Conservation (phyloP, 805 yeast genomes). For the Ogataea populi-albae region DNA sequence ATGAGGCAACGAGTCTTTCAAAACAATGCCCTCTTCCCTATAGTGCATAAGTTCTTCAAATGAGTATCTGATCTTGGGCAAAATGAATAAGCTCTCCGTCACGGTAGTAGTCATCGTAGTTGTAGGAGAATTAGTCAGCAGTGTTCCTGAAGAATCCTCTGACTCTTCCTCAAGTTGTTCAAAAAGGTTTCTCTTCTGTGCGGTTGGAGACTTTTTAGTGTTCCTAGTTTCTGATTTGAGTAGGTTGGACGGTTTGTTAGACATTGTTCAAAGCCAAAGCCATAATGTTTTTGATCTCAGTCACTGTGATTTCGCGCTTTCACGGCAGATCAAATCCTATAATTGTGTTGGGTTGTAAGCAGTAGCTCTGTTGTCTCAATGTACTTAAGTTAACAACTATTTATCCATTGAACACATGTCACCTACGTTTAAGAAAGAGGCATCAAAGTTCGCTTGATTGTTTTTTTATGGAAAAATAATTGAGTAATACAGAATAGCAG, state of each 20-base stretch:
- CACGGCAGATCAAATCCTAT: too few relatives aligned
- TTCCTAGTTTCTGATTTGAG: slow-evolving; percentile 6
- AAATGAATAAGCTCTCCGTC: not conserved
- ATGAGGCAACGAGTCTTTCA: slow-evolving; percentile 21
- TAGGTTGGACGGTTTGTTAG: not conserved
- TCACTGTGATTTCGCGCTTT: too few relatives aligned
- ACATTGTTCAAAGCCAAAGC: too few relatives aligned
- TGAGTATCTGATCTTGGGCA: slow-evolving; percentile 12
- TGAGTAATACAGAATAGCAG: too few relatives aligned
- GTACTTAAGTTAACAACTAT: too few relatives aligned
- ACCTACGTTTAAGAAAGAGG: too few relatives aligned
- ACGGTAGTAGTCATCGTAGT: slow-evolving; percentile 1
- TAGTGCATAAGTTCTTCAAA: slow-evolving; percentile 16
- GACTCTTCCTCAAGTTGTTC: slow-evolving; percentile 13
- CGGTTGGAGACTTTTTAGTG: slow-evolving; percentile 12
- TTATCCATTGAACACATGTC: too few relatives aligned
- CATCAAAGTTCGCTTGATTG: too few relatives aligned
- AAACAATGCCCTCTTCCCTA: slow-evolving; percentile 14
- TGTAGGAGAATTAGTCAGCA: not conserved
- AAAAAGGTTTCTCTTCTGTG: slow-evolving; percentile 15
- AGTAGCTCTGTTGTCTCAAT: too few relatives aligned
- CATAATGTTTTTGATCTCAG: too few relatives aligned
- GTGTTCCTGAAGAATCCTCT: slow-evolving; percentile 1
- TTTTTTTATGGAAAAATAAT: too few relatives aligned
- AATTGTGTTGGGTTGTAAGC: too few relatives aligned